phyloP scores from a whole-genome alignment of 129 eudicot genomes.

The Chrysanthemum seticuspe region DNA sequence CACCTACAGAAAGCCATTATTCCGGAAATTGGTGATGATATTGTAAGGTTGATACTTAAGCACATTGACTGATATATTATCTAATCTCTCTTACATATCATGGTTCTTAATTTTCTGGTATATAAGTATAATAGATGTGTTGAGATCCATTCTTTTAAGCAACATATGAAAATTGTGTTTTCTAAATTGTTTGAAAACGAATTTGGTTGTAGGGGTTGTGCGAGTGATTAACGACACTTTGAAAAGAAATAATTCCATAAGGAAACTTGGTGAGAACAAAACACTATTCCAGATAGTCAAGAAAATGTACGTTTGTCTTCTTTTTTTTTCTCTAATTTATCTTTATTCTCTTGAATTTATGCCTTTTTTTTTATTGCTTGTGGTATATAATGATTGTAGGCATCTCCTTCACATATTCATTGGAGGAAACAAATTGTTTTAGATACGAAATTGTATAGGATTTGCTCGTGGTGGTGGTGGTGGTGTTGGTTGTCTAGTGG shows the following conservation, averaged over 20 bases:
- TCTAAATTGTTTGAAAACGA: neutral
- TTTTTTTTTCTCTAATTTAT: neutral
- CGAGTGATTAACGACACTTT: constrained; percentile 73
- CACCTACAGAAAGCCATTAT: constrained; percentile 55
- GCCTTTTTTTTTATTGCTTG: constrained; percentile 2
- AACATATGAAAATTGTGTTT: neutral
- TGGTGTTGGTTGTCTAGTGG: too few relatives aligned
- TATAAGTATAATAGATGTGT: neutral
- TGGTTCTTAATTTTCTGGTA: too few relatives aligned
- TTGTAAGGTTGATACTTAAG: constrained; percentile 61
- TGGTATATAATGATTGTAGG: constrained; percentile 23
- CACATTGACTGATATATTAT: neutral
- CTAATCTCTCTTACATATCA: neutral
- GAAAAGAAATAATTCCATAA: constrained; percentile 58
- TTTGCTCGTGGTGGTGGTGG: too few relatives aligned
- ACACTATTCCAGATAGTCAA: constrained; percentile 45
- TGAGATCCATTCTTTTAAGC: neutral
- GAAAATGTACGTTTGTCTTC: constrained; percentile 36
- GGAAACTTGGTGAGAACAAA: constrained; percentile 42
- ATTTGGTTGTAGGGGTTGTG: constrained; percentile 57
- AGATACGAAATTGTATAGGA: too few relatives aligned
- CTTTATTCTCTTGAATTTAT: neutral
- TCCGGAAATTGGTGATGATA: constrained; percentile 90
- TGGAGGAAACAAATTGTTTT: constrained; percentile 39
- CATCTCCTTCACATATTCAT: constrained; percentile 34